A percentile compares a stretch with the other conserved stretches of the same genome.
Conservation (phyloP, 179 eudicot genomes). For the Gypsophila paniculata region DNA sequence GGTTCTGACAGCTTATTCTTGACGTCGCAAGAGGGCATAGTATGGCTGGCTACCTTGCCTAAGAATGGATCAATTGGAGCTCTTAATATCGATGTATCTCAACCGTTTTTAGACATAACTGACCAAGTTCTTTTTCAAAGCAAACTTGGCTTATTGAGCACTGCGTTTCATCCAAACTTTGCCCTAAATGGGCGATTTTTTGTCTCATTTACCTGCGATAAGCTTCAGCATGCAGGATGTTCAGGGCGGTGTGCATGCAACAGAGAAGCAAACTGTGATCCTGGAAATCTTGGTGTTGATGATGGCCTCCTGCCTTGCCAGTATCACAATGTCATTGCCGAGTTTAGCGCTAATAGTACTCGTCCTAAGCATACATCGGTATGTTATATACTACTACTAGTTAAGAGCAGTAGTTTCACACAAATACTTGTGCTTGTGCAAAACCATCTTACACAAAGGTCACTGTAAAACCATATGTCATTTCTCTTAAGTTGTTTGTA, state of each 20-base stretch:
- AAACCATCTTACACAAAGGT: background rate
- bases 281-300: conserved; percentile 11
- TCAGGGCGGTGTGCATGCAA: conserved; percentile 27
- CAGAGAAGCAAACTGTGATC: conserved; percentile 28
- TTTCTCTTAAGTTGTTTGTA: background rate
- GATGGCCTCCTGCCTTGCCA: conserved; percentile 25
- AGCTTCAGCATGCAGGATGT: conserved; percentile 20
- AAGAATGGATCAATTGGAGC: conserved; percentile 8
- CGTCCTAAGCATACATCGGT: conserved; percentile 4
- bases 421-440: background rate
- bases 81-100: conserved; percentile 12
- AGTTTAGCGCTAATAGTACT: conserved; percentile 14
- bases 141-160: conserved; percentile 15
- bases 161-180: conserved; percentile 26
- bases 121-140: conserved; percentile 16
- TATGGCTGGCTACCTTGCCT: conserved; percentile 23
- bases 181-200: conserved; percentile 23
- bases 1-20: conserved; percentile 23
- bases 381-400: conserved; percentile 7
- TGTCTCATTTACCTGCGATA: conserved; percentile 24
- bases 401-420: background rate
- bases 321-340: conserved; percentile 25
- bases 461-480: background rate
- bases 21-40: conserved; percentile 16
- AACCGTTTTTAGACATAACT: conserved; percentile 26